Percentiles rank a stretch among this genome's conserved stretches.
Conservation (phyloP, 805 yeast species). For the Kluyveromyces lactis region DNA sequence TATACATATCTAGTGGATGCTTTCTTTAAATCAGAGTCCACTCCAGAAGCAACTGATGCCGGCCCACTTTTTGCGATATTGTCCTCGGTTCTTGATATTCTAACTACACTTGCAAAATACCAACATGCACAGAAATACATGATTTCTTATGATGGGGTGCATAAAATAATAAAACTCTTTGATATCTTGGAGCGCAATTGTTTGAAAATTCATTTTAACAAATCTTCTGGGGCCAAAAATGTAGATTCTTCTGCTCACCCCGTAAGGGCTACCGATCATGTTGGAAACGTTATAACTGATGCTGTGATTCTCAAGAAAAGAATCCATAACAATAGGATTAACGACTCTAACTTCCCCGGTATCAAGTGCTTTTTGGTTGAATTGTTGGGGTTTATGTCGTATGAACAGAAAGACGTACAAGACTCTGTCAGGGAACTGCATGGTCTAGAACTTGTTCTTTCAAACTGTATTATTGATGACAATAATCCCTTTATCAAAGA, state of each 20-base stretch:
- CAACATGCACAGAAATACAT: constrained; percentile 32
- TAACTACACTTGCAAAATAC: constrained; percentile 26
- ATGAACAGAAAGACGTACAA: constrained; percentile 48
- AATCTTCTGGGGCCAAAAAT: constrained; percentile 4
- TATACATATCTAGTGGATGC: constrained; percentile 17
- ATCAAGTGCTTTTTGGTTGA: constrained; percentile 62
- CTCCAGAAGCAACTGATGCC: constrained; percentile 16
- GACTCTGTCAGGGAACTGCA: constrained; percentile 56
- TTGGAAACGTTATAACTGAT: constrained; percentile 27
- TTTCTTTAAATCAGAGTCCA: constrained; percentile 9
- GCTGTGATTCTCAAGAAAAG: constrained; percentile 17
- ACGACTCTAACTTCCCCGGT: constrained; percentile 45
- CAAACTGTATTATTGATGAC: constrained; percentile 78
- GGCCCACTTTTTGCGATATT: constrained; percentile 11
- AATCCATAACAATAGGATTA: constrained; percentile 19
- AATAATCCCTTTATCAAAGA: constrained; percentile 87
- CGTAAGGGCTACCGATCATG: constrained; percentile 18
- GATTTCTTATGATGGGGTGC: constrained; percentile 31
- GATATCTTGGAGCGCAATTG: constrained; percentile 29
- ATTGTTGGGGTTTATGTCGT: constrained; percentile 49
- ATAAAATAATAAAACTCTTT: constrained; percentile 25
- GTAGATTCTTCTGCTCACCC: no score
- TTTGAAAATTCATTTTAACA: constrained; percentile 23
- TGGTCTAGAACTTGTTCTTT: constrained; percentile 63
- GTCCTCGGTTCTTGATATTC: constrained; percentile 23